Evolutionary conservation across 495 filamentous ascomycete species (phyloP).

Genomic region (Aspergillus heteromorphus): DNA sequence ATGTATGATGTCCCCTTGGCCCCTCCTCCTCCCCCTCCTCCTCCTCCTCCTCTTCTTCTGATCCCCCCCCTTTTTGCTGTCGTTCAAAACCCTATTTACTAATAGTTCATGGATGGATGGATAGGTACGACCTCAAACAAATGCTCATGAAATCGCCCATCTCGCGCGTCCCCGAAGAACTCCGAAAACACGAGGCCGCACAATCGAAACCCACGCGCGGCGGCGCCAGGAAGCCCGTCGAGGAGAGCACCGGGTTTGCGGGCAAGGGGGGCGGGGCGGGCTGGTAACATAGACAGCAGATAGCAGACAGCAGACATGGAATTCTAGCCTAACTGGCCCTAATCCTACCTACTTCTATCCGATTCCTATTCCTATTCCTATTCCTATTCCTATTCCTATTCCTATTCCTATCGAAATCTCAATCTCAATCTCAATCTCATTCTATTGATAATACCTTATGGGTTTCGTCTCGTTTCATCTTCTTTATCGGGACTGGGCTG

Average conservation of each 20-base stretch:
- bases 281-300: no score
- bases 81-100: background rate
- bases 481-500: no score
- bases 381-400: background rate
- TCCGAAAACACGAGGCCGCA: conserved; percentile 89
- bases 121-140: conserved; percentile 78
- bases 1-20: conserved; percentile 72
- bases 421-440: no score
- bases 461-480: no score
- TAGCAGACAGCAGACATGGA: no score
- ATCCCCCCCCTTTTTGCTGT: background rate
- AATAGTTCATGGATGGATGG: no score
- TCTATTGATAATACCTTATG: no score
- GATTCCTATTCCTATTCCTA: background rate
- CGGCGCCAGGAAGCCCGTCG: conserved; percentile 55
- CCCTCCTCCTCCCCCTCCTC: background rate
- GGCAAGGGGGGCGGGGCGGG: conserved; percentile 50
- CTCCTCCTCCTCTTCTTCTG: background rate
- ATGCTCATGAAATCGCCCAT: conserved; percentile 92
- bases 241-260: conserved; percentile 56
- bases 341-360: no score
- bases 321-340: no score
- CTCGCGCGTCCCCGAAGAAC: conserved; percentile 85
- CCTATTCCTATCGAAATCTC: no score
- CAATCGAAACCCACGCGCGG: conserved; percentile 70